phyloP scores from a whole-genome alignment of 805 yeast genomes.

The Yarrowia hollandica region DNA sequence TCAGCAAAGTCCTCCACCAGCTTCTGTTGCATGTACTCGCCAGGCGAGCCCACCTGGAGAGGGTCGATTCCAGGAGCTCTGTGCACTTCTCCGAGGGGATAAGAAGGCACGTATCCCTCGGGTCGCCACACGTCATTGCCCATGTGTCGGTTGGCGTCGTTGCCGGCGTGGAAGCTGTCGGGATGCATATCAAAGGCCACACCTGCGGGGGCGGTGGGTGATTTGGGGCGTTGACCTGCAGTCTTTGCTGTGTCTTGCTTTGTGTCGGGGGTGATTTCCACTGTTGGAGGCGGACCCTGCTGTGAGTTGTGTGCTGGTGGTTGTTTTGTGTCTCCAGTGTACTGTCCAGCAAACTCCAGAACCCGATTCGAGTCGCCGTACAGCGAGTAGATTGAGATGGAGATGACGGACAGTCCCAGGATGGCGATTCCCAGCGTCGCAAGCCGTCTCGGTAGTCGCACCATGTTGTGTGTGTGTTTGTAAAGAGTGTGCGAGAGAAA shows the following conservation, averaged over 20 bases:
- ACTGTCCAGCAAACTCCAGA: neutral
- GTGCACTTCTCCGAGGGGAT: constrained; percentile 14
- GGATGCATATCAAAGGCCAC: constrained; percentile 18
- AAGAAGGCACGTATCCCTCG: constrained; percentile 13
- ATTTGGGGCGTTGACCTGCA: neutral
- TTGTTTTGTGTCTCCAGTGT: neutral
- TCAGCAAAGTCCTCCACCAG: constrained; percentile 36
- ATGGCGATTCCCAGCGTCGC: constrained; percentile 17
- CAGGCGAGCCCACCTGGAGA: constrained; percentile 1
- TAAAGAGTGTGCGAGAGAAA: neutral
- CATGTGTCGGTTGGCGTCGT: constrained; percentile 21
- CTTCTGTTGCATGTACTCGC: constrained; percentile 34
- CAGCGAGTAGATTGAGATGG: constrained; percentile 10
- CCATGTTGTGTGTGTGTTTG: neutral
- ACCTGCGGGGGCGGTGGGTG: constrained; percentile 2
- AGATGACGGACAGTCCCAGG: neutral
- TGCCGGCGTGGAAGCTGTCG: constrained; percentile 10
- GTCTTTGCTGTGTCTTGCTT: neutral
- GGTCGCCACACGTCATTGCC: constrained; percentile 28
- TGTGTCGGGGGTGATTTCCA: neutral
- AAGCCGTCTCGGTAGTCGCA: constrained; percentile 11
- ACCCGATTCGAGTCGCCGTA: constrained; percentile 5
- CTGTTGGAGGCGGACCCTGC: no score
- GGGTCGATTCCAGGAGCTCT: constrained; percentile 7
- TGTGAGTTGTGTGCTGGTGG: neutral